Evolutionary conservation across 768 basidiomycete species (phyloP).

Genomic region (Suillus paluster): DNA sequence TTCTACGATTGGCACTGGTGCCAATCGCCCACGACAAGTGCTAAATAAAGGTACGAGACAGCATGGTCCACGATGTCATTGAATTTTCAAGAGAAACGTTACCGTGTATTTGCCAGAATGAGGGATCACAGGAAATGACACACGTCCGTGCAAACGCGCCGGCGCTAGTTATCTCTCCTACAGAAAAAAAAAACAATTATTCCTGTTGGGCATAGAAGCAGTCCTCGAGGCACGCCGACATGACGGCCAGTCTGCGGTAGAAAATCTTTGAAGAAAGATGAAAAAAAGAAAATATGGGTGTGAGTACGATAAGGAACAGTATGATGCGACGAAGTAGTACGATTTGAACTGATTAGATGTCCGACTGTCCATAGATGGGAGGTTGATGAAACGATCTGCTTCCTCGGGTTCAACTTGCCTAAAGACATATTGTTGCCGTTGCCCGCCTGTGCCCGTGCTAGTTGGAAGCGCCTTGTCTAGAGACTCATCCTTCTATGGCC

Average conservation of each 20-base stretch:
- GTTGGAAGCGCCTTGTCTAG: background rate
- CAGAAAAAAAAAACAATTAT: background rate
- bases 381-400: conserved; percentile 15
- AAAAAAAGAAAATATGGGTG: conserved; percentile 14
- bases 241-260: conserved; percentile 22
- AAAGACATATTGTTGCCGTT: conserved; percentile 7
- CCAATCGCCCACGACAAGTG: background rate
- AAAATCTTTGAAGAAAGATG: no score
- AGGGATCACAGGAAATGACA: no score
- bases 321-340: conserved; percentile 5
- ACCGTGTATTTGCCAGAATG: no score
- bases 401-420: conserved; percentile 22
- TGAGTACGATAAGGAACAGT: conserved; percentile 9
- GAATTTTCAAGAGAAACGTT: no score
- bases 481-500: conserved; percentile 33
- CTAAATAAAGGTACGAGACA: background rate
- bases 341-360: conserved; percentile 14
- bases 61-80: background rate
- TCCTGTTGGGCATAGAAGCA: conserved; percentile 2
- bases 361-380: background rate
- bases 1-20: background rate
- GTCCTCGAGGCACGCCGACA: background rate
- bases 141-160: no score
- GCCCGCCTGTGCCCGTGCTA: no score
- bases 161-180: no score